Base-by-base conservation (phyloP, 2,329 filamentous ascomycete species). In the Spiromastix sp. region DNA sequence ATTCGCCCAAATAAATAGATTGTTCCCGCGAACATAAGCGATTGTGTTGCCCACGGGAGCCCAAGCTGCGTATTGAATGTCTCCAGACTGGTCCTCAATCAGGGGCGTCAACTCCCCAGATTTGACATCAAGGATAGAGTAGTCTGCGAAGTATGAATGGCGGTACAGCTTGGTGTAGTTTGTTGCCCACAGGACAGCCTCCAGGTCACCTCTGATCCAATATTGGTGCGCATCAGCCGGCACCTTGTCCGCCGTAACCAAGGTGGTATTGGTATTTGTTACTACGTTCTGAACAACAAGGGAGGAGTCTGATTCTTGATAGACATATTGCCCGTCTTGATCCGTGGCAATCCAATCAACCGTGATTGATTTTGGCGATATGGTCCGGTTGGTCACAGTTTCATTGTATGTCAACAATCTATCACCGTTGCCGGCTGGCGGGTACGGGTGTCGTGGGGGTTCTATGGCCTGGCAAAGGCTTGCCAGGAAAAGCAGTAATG, bases 151-250 rank as follows among this genome's bases (percentile, higher is more conserved):
- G 55, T 77, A 81, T 4, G 77, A 79, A 56, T 81, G 61, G 2
- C 79, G 72, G 48, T 82, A 81, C 51, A 79, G 71, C 55, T 80
- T 79, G 10, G 74, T 81, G 51, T 74, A 69, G 48, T 82, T 81
- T 36, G 73, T 67, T 1, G 77, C 66, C 58, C 77, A 74, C 12
- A 82, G 57, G 0, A 82, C 67, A 35, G 69, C 68, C 15, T 66
- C 67, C 5, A 71, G 63, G 47, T 79, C 74, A 2, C 72, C 58
- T 26, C 72, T 74, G 43, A 82, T 76, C 59, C 66, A 76, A 52
- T 75, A 81, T 28, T 74, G 70, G 41, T 61, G 60, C 39, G 71
- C 62, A 34, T 68, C 67, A 2, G 61, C 55, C 0, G 76, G 76
- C 2, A 81, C 64, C 40, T 72, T 61, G 40, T 72, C 69, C 2